Percentiles rank a stretch among this genome's conserved stretches.
Evolutionary conservation across 2,329 filamentous ascomycete genomes (phyloP).

Genomic region (Nigrospora sphaerica): DNA sequence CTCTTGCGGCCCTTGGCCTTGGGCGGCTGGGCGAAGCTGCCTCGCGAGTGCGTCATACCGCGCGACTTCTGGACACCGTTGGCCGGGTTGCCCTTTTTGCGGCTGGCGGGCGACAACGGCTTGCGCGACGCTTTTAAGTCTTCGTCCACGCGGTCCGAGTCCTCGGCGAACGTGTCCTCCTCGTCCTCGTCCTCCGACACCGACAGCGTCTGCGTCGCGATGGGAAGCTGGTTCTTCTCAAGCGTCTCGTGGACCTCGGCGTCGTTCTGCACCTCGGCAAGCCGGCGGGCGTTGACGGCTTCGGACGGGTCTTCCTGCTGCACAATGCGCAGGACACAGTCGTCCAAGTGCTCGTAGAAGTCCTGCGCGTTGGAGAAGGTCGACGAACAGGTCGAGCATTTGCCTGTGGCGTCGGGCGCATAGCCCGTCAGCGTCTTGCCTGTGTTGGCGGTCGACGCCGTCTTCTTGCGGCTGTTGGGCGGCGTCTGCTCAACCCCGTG

Average conservation of each 20-base stretch:
- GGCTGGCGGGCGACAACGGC: conserved; percentile 38
- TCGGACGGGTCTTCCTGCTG: conserved; percentile 65
- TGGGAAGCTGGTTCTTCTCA: conserved; percentile 54
- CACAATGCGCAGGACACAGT: conserved; percentile 65
- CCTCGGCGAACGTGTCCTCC: conserved; percentile 47
- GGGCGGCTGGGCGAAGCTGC: conserved; percentile 51
- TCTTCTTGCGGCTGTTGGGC: conserved; percentile 74
- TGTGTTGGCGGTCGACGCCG: conserved; percentile 26
- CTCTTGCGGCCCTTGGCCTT: conserved; percentile 73
- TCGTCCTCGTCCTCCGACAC: conserved; percentile 43
- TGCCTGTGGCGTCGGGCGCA: conserved; percentile 75
- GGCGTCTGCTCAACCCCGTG: conserved; percentile 93
- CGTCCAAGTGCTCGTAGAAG: conserved; percentile 94
- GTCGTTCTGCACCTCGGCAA: conserved; percentile 61
- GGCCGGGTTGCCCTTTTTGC: conserved; percentile 49
- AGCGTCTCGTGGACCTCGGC: conserved; percentile 54
- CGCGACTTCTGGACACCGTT: conserved; percentile 60
- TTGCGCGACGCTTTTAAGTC: conserved; percentile 42
- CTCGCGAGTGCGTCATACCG: conserved; percentile 72
- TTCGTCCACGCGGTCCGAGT: conserved; percentile 56
- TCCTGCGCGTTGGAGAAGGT: conserved; percentile 92
- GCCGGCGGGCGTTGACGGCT: conserved; percentile 59
- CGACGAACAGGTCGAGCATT: conserved; percentile 88
- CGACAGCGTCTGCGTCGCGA: conserved; percentile 29
- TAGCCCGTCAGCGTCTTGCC: conserved; percentile 65